Evolutionary conservation across 129 eudicot genomes (phyloP).

Genomic region (Helianthus tuberosus): DNA sequence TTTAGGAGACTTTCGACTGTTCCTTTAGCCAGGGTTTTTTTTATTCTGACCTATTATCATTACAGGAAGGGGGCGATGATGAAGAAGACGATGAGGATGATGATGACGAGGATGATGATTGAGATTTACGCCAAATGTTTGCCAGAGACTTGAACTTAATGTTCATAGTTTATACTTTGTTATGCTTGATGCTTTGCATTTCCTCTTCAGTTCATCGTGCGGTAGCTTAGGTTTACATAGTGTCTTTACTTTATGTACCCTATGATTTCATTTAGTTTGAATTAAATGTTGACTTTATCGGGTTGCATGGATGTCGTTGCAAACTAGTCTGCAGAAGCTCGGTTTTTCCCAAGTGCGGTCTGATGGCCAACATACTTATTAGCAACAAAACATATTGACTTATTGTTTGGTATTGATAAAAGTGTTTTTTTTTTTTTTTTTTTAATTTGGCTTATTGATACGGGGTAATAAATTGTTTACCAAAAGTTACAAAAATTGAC

Average conservation of each 20-base stretch:
- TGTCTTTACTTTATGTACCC: conserved; percentile 28
- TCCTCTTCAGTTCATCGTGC: conserved; percentile 27
- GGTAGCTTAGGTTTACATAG: conserved; percentile 33
- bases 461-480: no score
- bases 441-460: no score
- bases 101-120: conserved; percentile 70
- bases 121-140: conserved; percentile 24
- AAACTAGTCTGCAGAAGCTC: no score
- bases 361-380: no score
- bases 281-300: conserved; percentile 17
- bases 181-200: conserved; percentile 27
- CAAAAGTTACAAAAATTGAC: no score
- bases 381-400: no score
- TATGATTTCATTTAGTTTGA: conserved; percentile 33
- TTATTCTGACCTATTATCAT: neutral
- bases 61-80: conserved; percentile 37
- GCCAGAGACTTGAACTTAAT: conserved; percentile 36
- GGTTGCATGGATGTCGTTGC: no score
- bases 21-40: neutral
- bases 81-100: conserved; percentile 67
- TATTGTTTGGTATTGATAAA: no score
- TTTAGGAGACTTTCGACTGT: neutral
- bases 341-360: no score
- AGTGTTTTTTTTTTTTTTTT: no score
- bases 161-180: conserved; percentile 37